These are phyloP conservation scores for Vinca major DNA, from an alignment of 305 asterid species.

Conservation along the genomic window DNA sequence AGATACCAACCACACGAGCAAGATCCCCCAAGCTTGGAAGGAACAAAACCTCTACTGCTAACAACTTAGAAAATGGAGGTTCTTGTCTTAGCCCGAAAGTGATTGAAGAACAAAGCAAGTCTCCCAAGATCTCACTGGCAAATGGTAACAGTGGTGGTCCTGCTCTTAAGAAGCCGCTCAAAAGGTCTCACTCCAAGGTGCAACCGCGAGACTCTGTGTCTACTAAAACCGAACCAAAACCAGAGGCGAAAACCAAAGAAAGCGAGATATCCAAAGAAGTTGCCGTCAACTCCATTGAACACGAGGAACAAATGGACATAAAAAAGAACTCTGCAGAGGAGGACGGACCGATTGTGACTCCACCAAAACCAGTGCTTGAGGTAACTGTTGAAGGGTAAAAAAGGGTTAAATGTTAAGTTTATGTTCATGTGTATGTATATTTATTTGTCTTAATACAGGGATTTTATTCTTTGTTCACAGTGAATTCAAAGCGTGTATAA, in stretches of 20 bases:
- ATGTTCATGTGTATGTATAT: neutral
- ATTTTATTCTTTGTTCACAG: constrained; percentile 2
- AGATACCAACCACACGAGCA: constrained; percentile 39
- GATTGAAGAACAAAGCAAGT: constrained; percentile 17
- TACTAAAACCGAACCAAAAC: constrained; percentile 14
- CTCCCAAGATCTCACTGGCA: constrained; percentile 8
- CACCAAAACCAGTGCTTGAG: constrained; percentile 19
- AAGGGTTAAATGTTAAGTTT: constrained; percentile 18
- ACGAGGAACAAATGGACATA: constrained; percentile 4
- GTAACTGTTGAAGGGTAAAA: constrained; percentile 25
- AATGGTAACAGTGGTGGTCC: constrained; percentile 9
- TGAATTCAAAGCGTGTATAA: neutral
- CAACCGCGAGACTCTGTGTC: constrained; percentile 13
- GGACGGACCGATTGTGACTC: constrained; percentile 10
- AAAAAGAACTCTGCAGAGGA: constrained; percentile 8
- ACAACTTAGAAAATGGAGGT: constrained; percentile 23
- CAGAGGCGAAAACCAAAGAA: too few species aligned
- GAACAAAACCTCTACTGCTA: constrained; percentile 20
- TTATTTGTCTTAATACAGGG: neutral
- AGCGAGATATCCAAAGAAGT: constrained; percentile 8
- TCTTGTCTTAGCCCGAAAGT: constrained; percentile 18
- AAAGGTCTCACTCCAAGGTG: constrained; percentile 18
- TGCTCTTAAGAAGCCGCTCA: constrained; percentile 16
- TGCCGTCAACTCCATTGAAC: constrained; percentile 1
- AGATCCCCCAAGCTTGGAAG: constrained; percentile 45